Percentiles rank a stretch among this genome's conserved stretches.
These are phyloP conservation scores for Tanacetum coccineum DNA, from an alignment of 129 eudicot species.

Conservation along the genomic window DNA sequence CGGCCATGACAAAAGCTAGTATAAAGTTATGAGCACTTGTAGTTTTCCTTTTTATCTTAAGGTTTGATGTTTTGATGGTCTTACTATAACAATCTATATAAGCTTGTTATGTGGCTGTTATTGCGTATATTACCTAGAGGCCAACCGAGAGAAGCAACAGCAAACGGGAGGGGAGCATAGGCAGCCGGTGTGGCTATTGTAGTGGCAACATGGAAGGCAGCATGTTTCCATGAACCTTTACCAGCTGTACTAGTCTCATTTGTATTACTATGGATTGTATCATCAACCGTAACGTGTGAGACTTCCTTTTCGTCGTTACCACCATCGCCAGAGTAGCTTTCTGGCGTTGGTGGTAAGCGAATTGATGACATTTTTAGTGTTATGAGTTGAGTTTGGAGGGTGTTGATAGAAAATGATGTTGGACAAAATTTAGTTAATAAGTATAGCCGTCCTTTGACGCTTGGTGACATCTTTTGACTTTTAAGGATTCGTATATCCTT, in stretches of 20 bases:
- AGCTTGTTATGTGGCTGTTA: no score
- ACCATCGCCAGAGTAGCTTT: neutral
- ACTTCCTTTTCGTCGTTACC: constrained; percentile 13
- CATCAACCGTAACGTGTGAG: neutral
- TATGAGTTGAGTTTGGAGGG: constrained; percentile 2
- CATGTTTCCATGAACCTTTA: constrained; percentile 54
- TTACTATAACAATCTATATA: no score
- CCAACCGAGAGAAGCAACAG: constrained; percentile 62
- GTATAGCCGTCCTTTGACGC: constrained; percentile 20
- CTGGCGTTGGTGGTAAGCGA: neutral
- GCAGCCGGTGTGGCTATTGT: constrained; percentile 72
- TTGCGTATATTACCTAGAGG: constrained; percentile 35
- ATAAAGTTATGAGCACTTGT: no score
- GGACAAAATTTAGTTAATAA: constrained; percentile 5
- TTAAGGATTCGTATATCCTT: no score
- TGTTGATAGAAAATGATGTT: neutral
- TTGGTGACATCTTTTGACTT: constrained; percentile 16
- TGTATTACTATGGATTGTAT: neutral
- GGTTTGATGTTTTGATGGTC: no score
- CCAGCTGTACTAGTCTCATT: neutral
- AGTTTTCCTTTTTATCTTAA: no score
- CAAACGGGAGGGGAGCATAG: constrained; percentile 57
- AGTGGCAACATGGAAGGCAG: constrained; percentile 66
- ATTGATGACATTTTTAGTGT: constrained; percentile 21
- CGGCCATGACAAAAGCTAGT: no score